A percentile compares a stretch with the other conserved stretches of the same genome.
phyloP scores from a whole-genome alignment of 139 green algal genomes.

The Chlorella sorokiniana region DNA sequence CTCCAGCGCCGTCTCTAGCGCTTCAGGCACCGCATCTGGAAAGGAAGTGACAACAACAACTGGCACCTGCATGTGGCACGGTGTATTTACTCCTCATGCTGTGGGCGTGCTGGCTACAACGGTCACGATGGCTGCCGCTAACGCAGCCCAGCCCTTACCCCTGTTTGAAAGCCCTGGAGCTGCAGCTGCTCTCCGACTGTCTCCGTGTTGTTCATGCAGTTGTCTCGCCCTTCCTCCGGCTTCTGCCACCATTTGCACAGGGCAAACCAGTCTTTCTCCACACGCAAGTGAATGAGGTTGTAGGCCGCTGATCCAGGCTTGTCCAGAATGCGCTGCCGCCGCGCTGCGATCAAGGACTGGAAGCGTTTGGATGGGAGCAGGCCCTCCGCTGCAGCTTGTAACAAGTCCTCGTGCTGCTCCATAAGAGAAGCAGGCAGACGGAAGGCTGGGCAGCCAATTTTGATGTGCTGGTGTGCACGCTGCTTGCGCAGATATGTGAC shows the following conservation, averaged over 20 bases:
- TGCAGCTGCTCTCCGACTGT: neutral
- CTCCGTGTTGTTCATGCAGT: neutral
- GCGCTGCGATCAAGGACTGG: neutral
- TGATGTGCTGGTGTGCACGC: neutral
- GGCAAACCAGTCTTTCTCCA: neutral
- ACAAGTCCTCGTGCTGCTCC: no score
- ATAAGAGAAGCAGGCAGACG: neutral
- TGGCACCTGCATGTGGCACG: no score
- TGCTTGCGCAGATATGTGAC: neutral
- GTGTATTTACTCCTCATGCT: no score
- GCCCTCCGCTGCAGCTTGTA: neutral
- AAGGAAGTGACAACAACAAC: no score
- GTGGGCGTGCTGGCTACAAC: no score
- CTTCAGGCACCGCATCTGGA: no score
- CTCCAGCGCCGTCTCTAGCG: no score
- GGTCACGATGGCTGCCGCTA: no score
- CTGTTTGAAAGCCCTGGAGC: neutral
- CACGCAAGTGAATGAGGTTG: neutral
- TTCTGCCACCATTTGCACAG: neutral
- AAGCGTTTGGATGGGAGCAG: neutral
- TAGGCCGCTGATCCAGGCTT: neutral
- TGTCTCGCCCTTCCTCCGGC: neutral
- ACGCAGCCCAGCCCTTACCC: neutral
- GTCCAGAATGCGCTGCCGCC: neutral
- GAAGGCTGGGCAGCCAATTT: neutral